Percentiles rank a stretch among this genome's conserved stretches.
phyloP scores from a whole-genome alignment of 345 rosid genomes.

The Lepidium africanum region DNA sequence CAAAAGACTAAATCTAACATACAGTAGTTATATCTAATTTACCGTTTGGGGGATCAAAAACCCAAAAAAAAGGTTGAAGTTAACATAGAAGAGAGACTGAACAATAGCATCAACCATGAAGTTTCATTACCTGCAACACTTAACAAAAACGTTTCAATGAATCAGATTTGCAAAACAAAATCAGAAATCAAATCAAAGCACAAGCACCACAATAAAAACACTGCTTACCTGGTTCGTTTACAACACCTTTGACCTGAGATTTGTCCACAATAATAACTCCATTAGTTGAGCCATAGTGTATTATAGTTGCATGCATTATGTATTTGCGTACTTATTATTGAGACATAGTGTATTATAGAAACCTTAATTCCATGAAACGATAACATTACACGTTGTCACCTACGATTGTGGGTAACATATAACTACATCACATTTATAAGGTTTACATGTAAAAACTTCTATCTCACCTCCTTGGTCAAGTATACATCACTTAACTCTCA shows the following conservation, averaged over 20 bases:
- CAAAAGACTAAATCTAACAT: too few species aligned
- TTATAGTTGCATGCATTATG: slow-evolving; percentile 75
- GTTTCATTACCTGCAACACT: slow-evolving; percentile 23
- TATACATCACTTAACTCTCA: not conserved
- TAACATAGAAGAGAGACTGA: slow-evolving; percentile 35
- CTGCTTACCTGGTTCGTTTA: too few species aligned
- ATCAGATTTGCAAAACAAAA: too few species aligned
- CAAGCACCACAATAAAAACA: too few species aligned
- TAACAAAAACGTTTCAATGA: too few species aligned
- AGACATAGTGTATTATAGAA: not conserved
- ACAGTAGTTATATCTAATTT: not conserved
- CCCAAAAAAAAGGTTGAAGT: slow-evolving; percentile 56
- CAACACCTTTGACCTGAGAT: too few species aligned
- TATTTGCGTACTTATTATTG: not conserved
- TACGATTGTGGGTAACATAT: not conserved
- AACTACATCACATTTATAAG: not conserved
- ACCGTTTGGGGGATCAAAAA: slow-evolving; percentile 63
- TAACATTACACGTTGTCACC: not conserved
- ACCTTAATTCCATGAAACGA: not conserved
- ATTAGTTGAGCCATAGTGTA: too few species aligned
- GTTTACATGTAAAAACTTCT: not conserved
- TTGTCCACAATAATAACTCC: too few species aligned
- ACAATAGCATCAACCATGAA: slow-evolving; percentile 47
- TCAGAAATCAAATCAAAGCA: too few species aligned
- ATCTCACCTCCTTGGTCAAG: not conserved